These are phyloP conservation scores for Aspergillus kassunensis DNA, from an alignment of 495 filamentous ascomycete genomes.

Conservation along the genomic window DNA sequence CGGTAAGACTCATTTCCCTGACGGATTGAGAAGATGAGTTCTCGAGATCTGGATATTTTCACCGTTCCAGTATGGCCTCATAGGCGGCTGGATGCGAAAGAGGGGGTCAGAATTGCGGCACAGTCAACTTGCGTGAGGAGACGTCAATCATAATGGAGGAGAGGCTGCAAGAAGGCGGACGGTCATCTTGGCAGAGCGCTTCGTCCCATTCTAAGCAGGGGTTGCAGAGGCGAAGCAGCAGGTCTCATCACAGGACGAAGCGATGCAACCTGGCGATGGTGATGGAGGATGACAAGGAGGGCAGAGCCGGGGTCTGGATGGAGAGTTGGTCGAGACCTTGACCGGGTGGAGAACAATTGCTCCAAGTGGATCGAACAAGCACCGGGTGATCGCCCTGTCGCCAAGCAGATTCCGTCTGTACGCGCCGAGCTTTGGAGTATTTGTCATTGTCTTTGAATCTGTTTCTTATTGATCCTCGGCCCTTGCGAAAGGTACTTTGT, in stretches of 20 bases:
- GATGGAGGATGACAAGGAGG: not conserved
- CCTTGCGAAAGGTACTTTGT: too few species aligned
- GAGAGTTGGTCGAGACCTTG: too few species aligned
- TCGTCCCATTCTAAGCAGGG: slow-evolving; percentile 11
- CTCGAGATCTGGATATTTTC: not conserved
- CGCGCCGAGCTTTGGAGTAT: too few species aligned
- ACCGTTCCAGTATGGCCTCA: not conserved
- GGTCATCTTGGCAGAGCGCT: slow-evolving; percentile 40
- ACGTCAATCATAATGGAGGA: slow-evolving; percentile 13
- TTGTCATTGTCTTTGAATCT: too few species aligned
- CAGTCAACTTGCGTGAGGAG: slow-evolving; percentile 28
- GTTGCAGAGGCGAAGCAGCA: slow-evolving; percentile 3
- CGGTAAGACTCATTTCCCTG: not conserved
- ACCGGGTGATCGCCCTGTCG: not conserved
- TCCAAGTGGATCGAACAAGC: too few species aligned
- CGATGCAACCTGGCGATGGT: slow-evolving; percentile 5
- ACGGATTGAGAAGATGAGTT: slow-evolving; percentile 1
- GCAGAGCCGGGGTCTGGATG: not conserved
- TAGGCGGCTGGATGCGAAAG: not conserved
- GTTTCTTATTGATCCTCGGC: too few species aligned
- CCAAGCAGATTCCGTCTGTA: too few species aligned
- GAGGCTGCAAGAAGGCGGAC: slow-evolving; percentile 18
- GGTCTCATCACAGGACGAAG: not conserved
- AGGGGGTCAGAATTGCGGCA: slow-evolving; percentile 21
- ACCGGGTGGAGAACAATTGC: too few species aligned